Base-by-base conservation (phyloP, 345 rosid species). In the Aegle marmelos region DNA sequence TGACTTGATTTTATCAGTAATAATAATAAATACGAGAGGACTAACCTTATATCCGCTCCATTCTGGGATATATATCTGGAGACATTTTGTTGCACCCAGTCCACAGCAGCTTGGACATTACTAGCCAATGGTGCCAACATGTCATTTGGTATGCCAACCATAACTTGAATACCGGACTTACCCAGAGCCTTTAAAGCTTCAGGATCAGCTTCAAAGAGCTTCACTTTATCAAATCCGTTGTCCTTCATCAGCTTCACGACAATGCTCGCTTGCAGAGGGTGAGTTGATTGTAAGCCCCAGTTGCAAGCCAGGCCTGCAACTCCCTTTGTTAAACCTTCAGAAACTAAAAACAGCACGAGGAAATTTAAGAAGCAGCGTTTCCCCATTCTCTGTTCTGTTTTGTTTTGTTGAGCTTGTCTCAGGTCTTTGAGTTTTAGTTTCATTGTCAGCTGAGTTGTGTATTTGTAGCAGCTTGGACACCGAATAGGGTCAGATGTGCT, bases 121-220 rank as follows among this genome's bases (percentile, higher is more conserved):
- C 88, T 72, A 0, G 99, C 92, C 56, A 95, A 85, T 1, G 91
- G 72, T 11, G 86, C 89, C 45, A 95, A 78, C 63, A 94, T 79
- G 5, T 96, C 93, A 79, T 94, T 96, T 6, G 97, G 98, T 53
- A 96, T 96, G 39, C 99, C 99, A 5, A 96, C 91, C 97, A 94
- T 94, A 58, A 94, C 97, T 36, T 94, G 89, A 36, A 91, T 96
- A 63, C 97, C 98, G 1, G 99, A 96, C 41, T 81, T 88, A 8
- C 95, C 98, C 0, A 96, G 89, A 45, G 99, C 99, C 68, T 81
- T 89, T 17, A 94, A 89, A 25, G 95, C 92, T 22, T 80, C 88
- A 28, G 95, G 87, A 77, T 96, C 97, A 68, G 99, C 99, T 86
- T 92, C 97, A 34, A 94, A 94, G 14, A 94, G 85, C 84, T 96